Base-by-base conservation (phyloP, 768 basidiomycete species). In the Kwoniella dendrophila region DNA sequence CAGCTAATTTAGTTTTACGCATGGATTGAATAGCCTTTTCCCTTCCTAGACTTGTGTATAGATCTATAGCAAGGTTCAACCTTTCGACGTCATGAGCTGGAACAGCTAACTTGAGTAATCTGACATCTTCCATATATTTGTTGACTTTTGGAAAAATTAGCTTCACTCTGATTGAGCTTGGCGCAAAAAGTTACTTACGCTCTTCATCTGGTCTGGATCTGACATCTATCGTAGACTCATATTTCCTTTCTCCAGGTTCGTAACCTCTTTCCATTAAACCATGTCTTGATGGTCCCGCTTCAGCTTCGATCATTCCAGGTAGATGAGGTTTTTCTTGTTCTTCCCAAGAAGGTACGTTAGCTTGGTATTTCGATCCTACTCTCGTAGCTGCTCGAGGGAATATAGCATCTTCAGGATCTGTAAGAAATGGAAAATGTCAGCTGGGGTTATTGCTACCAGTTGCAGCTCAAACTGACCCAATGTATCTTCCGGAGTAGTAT, bases 391-490 rank as follows among this genome's bases (percentile, higher is more conserved):
- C 88, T 60, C 92, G 88, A 62, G 95, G 94, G 78, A 93, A 97
- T 76, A 98, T 95, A 62, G 92, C 86, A 81, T 99, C 95, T 78
- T 99, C 92, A 48, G 91, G 87, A 83, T 98, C 95, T 93, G 78
- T 11, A 66, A 51, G 20, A 49, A 27, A 26, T 40, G 12, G 30
- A 11, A 16, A 48, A 33, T 29, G 29, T 57, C 30, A 62, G 48
- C 50, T 20, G 44, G 26, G n/a, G 18, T 57, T 4, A n/a, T 27
- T 41, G 26, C 12, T 7, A 32, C 33, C 40, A 18, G 45, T 14
- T n/a, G n/a, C n/a, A n/a, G n/a, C n/a, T n/a, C n/a, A n/a, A n/a
- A 20, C 84, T 71, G 70, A 90, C 91, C 90, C 49, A 94, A 82
- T 24, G 92, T 91, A 79, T 96, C 93, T 78, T 92, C 90, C 32